A percentile compares a stretch with the other conserved stretches of the same genome.
Conservation (phyloP, 1,139 yeast genomes). For the Magnusiomyces paraingens region DNA sequence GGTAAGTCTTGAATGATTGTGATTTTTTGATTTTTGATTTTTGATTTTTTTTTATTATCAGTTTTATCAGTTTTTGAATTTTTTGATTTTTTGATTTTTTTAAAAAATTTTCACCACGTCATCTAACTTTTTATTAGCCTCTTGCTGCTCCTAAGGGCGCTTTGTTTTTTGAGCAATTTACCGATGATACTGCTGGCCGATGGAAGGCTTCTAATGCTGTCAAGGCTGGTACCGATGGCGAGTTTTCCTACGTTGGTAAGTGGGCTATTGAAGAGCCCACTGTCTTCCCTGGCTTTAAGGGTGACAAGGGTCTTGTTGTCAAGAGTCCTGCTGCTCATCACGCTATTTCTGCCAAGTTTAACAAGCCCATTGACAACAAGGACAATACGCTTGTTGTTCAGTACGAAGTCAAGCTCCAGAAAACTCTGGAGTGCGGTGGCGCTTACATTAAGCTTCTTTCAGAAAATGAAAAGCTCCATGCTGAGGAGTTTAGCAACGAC, state of each 20-base stretch:
- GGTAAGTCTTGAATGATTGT: slow-evolving; percentile 6
- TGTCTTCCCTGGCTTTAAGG: slow-evolving; percentile 49
- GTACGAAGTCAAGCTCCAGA: slow-evolving; percentile 79
- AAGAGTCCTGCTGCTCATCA: slow-evolving; percentile 72
- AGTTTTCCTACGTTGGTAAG: slow-evolving; percentile 56
- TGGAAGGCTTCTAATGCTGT: slow-evolving; percentile 64
- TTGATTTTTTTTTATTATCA: not conserved
- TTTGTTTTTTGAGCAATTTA: slow-evolving; percentile 68
- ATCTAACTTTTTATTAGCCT: not conserved
- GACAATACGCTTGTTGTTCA: slow-evolving; percentile 70
- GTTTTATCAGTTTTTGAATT: too few relatives aligned
- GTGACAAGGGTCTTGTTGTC: slow-evolving; percentile 69
- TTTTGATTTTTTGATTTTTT: not conserved
- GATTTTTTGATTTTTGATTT: not conserved
- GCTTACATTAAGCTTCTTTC: slow-evolving; percentile 73
- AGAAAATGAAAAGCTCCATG: slow-evolving; percentile 40
- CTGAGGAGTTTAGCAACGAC: slow-evolving; percentile 47
- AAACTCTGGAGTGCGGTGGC: slow-evolving; percentile 78
- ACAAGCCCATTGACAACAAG: slow-evolving; percentile 48
- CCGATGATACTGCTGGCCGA: slow-evolving; percentile 37
- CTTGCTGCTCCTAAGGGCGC: slow-evolving; percentile 23
- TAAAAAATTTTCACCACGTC: not conserved
- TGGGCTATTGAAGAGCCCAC: slow-evolving; percentile 65
- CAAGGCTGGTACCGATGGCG: slow-evolving; percentile 41
- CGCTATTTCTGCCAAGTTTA: slow-evolving; percentile 62